Evolutionary conservation across 371 early-diverging fungal genomes (phyloP).

Genomic region (Encephalitozoon hellem): DNA sequence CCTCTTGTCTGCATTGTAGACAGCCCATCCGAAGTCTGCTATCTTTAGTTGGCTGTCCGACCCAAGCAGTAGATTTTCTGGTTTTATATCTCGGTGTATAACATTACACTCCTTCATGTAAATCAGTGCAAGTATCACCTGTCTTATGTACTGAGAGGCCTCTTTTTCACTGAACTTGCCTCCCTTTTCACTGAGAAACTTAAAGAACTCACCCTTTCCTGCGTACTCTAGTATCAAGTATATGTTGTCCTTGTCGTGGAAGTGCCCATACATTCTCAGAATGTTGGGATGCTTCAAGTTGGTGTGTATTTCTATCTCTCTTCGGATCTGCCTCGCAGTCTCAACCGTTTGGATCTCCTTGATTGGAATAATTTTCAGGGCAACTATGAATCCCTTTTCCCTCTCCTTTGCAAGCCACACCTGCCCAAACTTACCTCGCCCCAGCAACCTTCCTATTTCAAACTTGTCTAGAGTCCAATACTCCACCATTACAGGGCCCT

Average conservation of each 20-base stretch:
- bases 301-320: conserved; percentile 91
- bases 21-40: conserved; percentile 97
- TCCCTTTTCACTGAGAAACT: conserved; percentile 64
- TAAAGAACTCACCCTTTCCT: conserved; percentile 79
- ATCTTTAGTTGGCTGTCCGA: conserved; percentile 75
- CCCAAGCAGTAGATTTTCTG: conserved; percentile 84
- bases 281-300: conserved; percentile 83
- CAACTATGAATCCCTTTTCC: conserved; percentile 70
- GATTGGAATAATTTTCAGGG: conserved; percentile 82
- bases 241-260: conserved; percentile 78
- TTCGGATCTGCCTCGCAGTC: conserved; percentile 72
- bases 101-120: conserved; percentile 84
- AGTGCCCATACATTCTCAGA: conserved; percentile 83
- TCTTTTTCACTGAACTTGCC: conserved; percentile 67
- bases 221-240: conserved; percentile 91
- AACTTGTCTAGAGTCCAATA: conserved; percentile 71
- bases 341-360: conserved; percentile 67
- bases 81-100: conserved; percentile 88
- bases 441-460: conserved; percentile 80
- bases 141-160: conserved; percentile 73
- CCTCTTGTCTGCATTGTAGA: conserved; percentile 74
- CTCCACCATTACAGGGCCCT: conserved; percentile 11
- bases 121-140: conserved; percentile 72
- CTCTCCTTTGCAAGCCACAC: conserved; percentile 87
- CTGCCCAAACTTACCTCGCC: conserved; percentile 89